A percentile compares a stretch with the other conserved stretches of the same genome.
Evolutionary conservation across 208 protist species (phyloP).

Genomic region (Histomonas meleagridis): DNA sequence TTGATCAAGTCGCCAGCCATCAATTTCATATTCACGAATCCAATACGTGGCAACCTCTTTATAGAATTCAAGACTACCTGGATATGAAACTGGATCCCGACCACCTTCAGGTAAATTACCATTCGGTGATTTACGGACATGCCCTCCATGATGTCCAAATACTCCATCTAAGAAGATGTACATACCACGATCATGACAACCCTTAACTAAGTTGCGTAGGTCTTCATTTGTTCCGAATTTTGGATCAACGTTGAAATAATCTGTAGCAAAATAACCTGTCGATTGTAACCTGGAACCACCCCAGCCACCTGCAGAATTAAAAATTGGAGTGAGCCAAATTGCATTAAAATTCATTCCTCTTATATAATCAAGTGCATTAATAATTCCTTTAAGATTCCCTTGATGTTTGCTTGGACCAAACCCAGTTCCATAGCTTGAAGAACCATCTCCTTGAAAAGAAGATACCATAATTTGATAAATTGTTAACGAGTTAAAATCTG

Average conservation of each 20-base stretch:
- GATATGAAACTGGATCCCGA: background rate
- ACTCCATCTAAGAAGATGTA: conserved; percentile 18
- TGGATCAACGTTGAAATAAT: background rate
- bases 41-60: background rate
- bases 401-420: background rate
- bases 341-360: background rate
- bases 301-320: background rate
- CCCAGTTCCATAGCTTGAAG: background rate
- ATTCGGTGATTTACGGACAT: background rate
- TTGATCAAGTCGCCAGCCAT: conserved; percentile 22
- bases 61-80: background rate
- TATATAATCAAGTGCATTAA: background rate
- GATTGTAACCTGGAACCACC: background rate
- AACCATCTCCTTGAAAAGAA: background rate
- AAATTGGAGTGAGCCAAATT: conserved; percentile 28
- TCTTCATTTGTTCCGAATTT: background rate
- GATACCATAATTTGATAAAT: conserved; percentile 1
- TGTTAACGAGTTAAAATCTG: no score
- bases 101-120: background rate
- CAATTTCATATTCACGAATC: background rate
- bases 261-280: background rate
- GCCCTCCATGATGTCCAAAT: background rate
- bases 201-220: background rate
- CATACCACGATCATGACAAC: background rate
- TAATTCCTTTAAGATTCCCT: background rate